Conservation (phyloP, 176 grass and related monocot genomes). For the Avena sativa region DNA sequence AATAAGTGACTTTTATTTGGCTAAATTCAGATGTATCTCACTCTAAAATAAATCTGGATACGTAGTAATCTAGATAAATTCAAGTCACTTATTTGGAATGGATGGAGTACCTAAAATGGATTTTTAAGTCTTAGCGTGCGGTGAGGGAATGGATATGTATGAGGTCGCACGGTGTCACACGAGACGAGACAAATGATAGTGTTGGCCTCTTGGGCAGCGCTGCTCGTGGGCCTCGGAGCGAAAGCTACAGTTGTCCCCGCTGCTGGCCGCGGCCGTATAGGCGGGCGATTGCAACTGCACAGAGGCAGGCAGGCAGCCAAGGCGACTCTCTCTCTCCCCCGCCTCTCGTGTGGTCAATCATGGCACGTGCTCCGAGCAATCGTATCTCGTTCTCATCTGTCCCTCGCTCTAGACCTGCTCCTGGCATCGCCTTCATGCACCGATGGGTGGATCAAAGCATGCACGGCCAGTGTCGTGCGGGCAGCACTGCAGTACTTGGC, state of each 20-base stretch:
- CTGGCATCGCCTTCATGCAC: constrained; percentile 9
- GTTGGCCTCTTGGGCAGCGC: not conserved
- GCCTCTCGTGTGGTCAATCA: constrained; percentile 41
- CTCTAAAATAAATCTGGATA: too few species aligned
- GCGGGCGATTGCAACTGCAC: constrained; percentile 31
- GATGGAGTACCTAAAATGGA: too few species aligned
- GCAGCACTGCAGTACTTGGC: too few species aligned
- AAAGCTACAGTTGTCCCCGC: constrained; percentile 32
- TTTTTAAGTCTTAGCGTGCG: too few species aligned
- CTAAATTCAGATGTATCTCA: too few species aligned
- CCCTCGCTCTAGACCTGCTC: not conserved
- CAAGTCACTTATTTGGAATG: too few species aligned
- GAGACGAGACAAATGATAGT: constrained; percentile 1
- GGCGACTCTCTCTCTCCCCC: too few species aligned
- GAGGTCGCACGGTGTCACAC: not conserved
- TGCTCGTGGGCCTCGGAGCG: not conserved
- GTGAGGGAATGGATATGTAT: not conserved
- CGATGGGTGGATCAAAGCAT: too few species aligned
- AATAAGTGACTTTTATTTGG: too few species aligned
- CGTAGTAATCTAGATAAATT: too few species aligned
- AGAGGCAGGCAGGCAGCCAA: not conserved
- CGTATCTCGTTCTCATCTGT: not conserved
- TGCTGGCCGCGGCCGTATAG: not conserved
- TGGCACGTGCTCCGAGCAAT: constrained; percentile 42
- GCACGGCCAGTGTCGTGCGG: too few species aligned